Base-by-base conservation (phyloP, 495 filamentous ascomycete genomes). In the Penicillium waksmanii region DNA sequence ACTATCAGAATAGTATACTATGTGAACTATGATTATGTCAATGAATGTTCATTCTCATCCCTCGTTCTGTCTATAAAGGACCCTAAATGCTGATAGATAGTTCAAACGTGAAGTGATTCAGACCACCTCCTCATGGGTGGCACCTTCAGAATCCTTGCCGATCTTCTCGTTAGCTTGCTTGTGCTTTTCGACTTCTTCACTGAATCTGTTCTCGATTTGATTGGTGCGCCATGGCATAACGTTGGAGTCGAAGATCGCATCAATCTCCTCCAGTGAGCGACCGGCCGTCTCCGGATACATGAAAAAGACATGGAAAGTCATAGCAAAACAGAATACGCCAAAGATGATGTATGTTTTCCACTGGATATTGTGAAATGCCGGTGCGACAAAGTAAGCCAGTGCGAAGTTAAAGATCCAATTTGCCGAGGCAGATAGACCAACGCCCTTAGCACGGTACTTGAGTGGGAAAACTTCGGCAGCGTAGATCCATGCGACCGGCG, bases 371-470 rank as follows among this genome's bases (percentile, higher is more conserved):
- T 80, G 74, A 70, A 93, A 89, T 0, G 82, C 86, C 0, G 88
- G 86, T 1, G 89, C 87, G 5, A 88, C 82, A 69, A 91, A 91
- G 66, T 88, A 80, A 5, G 85, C 87, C 4, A 91, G 71, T 0
- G 87, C 88, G 63, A 90, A 90, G 76, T 90, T 90, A 79, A 90
- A 91, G 15, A 89, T 78, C 88, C 88, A 90, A 72, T 93, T 92
- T 3, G 83, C 84, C 23, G 86, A 78, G 0, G 87, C 83, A 0
- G 87, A 84, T 21, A 90, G 74, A 10, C 77, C 84, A 77, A 91
- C 89, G 13, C 88, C 89, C 34, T 83, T 87, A 13, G 87, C 89
- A 17, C 89, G 85, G 15, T 87, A 90, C 65, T 89, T 87, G 10
- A 91, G 79, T 0, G 86, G 86, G 82, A 87, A 92, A 3, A 92